These are phyloP conservation scores for Metarhizium anisopliae DNA, from an alignment of 2,329 filamentous ascomycete genomes.

Conservation along the genomic window DNA sequence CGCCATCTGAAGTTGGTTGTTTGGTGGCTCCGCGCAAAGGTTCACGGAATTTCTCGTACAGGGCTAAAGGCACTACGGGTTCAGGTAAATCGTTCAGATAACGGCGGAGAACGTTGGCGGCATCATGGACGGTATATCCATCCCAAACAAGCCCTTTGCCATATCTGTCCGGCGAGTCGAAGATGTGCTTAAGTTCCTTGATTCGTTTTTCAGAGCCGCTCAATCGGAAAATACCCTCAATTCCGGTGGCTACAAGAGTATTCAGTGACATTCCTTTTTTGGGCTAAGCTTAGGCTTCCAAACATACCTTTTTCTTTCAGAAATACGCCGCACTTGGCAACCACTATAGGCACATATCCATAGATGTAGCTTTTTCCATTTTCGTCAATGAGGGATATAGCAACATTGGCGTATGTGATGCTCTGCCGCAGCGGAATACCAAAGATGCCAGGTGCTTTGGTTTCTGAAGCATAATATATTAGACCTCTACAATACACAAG, in stretches of 20 bases:
- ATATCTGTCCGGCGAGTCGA: constrained; percentile 91
- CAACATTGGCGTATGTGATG: constrained; percentile 96
- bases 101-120: constrained; percentile 87
- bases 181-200: constrained; percentile 86
- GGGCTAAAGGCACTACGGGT: constrained; percentile 87
- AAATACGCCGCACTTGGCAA: constrained; percentile 95
- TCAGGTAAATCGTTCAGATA: constrained; percentile 96
- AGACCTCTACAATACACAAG: background rate
- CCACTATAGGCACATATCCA: constrained; percentile 95
- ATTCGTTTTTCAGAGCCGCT: constrained; percentile 97
- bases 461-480: constrained; percentile 24
- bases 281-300: background rate
- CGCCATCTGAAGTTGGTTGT: constrained; percentile 63
- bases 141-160: constrained; percentile 96
- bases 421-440: constrained; percentile 87
- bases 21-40: constrained; percentile 65
- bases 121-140: constrained; percentile 96
- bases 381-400: constrained; percentile 90
- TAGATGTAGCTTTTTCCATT: constrained; percentile 95
- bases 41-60: constrained; percentile 85
- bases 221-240: constrained; percentile 93
- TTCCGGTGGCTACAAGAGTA: constrained; percentile 62
- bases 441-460: constrained; percentile 69
- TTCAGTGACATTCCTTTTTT: constrained; percentile 10
- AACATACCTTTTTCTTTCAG: constrained; percentile 86